Percentiles rank a stretch among this genome's conserved stretches.
These are phyloP conservation scores for Russula foetens DNA, from an alignment of 768 basidiomycete species.

Conservation along the genomic window DNA sequence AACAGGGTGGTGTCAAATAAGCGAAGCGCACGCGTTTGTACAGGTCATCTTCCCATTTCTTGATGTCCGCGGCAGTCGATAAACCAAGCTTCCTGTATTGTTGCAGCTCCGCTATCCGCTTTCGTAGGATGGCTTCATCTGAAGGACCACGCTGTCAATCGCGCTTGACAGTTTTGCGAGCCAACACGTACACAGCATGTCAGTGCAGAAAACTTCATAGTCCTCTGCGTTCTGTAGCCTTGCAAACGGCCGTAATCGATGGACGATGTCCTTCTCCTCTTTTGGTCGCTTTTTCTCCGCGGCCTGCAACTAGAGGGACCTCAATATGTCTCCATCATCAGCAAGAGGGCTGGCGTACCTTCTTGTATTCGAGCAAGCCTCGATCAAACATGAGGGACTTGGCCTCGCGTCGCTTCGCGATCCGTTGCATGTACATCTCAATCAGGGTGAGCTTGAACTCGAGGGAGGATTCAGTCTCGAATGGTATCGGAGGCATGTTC, in stretches of 20 bases:
- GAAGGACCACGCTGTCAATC: neutral
- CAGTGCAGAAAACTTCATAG: conserved; percentile 80
- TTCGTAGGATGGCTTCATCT: conserved; percentile 87
- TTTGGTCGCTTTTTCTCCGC: conserved; percentile 84
- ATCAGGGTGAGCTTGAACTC: conserved; percentile 82
- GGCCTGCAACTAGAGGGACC: conserved; percentile 64
- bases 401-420: conserved; percentile 75
- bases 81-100: conserved; percentile 83
- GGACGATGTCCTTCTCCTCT: conserved; percentile 87
- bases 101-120: conserved; percentile 86
- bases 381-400: conserved; percentile 91
- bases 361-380: conserved; percentile 88
- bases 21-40: conserved; percentile 54
- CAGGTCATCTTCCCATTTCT: conserved; percentile 76
- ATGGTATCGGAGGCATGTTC: conserved; percentile 60
- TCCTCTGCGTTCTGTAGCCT: conserved; percentile 87
- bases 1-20: neutral
- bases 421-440: conserved; percentile 85
- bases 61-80: conserved; percentile 78
- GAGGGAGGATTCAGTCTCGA: conserved; percentile 78
- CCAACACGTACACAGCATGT: conserved; percentile 69
- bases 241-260: conserved; percentile 85
- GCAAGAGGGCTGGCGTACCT: conserved; percentile 42
- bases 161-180: neutral
- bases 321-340: conserved; percentile 10